Base-by-base conservation (phyloP, 176 grass and related monocot genomes). In the Eragrostis nindensis region DNA sequence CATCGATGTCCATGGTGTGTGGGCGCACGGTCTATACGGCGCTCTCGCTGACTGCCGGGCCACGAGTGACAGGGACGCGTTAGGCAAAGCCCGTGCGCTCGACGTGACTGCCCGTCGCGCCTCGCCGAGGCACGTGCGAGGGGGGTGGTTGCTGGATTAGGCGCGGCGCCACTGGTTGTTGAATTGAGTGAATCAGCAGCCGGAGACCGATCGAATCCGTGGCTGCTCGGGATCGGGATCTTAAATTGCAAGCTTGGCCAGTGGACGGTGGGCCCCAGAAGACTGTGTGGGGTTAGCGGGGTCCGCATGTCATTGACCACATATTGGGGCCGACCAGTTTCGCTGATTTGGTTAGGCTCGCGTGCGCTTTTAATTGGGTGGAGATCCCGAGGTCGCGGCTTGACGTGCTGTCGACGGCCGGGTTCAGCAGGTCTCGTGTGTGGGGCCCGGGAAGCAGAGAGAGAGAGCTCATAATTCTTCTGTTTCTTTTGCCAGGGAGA, bases 351-450 rank as follows among this genome's bases (percentile, higher is more conserved):
- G 22, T 30, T 64, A 6, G 75, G 17, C 47, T 29, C 14, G 3
- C 22, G 30, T 26, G 2, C 11, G 18, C 12, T 16, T 69, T 84
- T 48, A 13, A 24, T 62, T 24, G 41, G 50, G 53, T 50, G 82
- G 65, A 77, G 74, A 50, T 84, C 82, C 74, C 54, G 65, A 84
- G 53, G 64, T 1, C 15, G 36, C 2, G 48, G 55, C 39, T 43
- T 2, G 32, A 21, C 22, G 22, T 5, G 36, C 2, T 1, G 6
- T 16, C 13, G 72, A 75, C 19, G 6, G 73, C 25, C 16, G 29
- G 15, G 53, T 13, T 30, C 52, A n/a, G n/a, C 6, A 7, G 14
- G 62, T 41, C 46, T 41, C 46, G 18, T 1, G 13, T 15, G 46
- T 79, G 62, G 62, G 76, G 5, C 76, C 63, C 7, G 14, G 2